phyloP scores from a whole-genome alignment of 2,329 filamentous ascomycete genomes.

The Leptodontidium sp. region DNA sequence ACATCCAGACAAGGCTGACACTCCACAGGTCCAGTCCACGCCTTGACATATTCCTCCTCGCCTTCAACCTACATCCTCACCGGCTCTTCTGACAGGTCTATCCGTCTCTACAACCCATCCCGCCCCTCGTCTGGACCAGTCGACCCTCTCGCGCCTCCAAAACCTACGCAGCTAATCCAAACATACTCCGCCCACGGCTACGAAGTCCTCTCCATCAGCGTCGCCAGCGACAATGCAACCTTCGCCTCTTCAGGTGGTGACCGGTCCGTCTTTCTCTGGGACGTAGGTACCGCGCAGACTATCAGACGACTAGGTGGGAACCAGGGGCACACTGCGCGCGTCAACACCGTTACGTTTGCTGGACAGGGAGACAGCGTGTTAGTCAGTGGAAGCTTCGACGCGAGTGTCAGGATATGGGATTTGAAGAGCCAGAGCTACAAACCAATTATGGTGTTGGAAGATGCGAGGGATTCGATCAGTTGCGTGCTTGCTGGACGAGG shows the following conservation, averaged over 20 bases:
- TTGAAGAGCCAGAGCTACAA: constrained; percentile 60
- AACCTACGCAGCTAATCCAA: constrained; percentile 71
- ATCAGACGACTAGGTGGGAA: constrained; percentile 74
- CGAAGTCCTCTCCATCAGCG: constrained; percentile 82
- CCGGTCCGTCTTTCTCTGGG: constrained; percentile 92
- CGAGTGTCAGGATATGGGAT: constrained; percentile 81
- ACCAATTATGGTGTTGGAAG: constrained; percentile 75
- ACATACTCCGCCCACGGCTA: constrained; percentile 92
- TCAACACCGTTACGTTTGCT: constrained; percentile 83
- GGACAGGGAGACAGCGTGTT: constrained; percentile 79
- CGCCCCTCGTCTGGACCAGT: constrained; percentile 53
- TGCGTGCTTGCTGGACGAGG: constrained; percentile 46
- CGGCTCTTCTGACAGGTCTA: constrained; percentile 82
- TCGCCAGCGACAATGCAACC: constrained; percentile 78
- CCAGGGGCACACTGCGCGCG: constrained; percentile 54
- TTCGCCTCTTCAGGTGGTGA: constrained; percentile 93
- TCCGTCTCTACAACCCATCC: constrained; percentile 85
- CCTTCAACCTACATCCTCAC: constrained; percentile 83
- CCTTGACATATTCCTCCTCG: constrained; percentile 75
- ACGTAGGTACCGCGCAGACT: constrained; percentile 83
- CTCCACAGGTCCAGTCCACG: constrained; percentile 72
- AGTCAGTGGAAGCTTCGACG: constrained; percentile 77
- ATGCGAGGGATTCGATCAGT: constrained; percentile 73
- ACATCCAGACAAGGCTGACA: constrained; percentile 16
- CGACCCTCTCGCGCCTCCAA: constrained; percentile 51